Conservation (phyloP, 768 basidiomycete genomes). For the Podaxis sp. region DNA sequence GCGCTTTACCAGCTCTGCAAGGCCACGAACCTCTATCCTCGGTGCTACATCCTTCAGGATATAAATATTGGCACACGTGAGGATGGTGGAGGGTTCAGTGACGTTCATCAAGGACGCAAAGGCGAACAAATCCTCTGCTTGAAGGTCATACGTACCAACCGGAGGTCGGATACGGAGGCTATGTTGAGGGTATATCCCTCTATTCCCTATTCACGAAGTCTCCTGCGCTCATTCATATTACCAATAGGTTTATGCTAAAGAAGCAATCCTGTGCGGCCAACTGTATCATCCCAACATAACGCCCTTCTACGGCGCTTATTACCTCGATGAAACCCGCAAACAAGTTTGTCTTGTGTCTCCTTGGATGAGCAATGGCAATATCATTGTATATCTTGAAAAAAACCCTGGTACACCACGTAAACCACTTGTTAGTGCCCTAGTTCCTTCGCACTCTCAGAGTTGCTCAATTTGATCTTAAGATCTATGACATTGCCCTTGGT, state of each 20-base stretch:
- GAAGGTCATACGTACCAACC: conserved; percentile 26
- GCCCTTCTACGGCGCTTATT: conserved; percentile 4
- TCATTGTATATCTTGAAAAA: not conserved
- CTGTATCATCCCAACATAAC: not conserved
- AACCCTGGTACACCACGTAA: not conserved
- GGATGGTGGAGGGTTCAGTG: conserved; percentile 24
- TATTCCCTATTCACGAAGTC: too few species aligned
- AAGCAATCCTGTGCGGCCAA: conserved; percentile 6
- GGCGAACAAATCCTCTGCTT: conserved; percentile 22
- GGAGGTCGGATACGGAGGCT: not conserved
- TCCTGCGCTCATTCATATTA: too few species aligned
- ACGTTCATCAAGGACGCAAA: conserved; percentile 26
- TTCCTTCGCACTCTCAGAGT: not conserved
- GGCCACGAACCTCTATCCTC: too few species aligned
- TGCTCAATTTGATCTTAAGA: not conserved
- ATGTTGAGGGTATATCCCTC: too few species aligned
- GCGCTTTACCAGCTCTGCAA: too few species aligned
- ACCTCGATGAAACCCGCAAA: not conserved
- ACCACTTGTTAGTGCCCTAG: not conserved
- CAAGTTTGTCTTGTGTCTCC: conserved; percentile 12
- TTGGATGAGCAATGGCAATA: conserved; percentile 16
- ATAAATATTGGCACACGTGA: too few species aligned
- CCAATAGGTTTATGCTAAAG: not conserved
- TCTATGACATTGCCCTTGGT: conserved; percentile 15
- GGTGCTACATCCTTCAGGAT: too few species aligned